Conservation (phyloP, 2,329 filamentous ascomycete genomes). For the Fusarium nematophilum region DNA sequence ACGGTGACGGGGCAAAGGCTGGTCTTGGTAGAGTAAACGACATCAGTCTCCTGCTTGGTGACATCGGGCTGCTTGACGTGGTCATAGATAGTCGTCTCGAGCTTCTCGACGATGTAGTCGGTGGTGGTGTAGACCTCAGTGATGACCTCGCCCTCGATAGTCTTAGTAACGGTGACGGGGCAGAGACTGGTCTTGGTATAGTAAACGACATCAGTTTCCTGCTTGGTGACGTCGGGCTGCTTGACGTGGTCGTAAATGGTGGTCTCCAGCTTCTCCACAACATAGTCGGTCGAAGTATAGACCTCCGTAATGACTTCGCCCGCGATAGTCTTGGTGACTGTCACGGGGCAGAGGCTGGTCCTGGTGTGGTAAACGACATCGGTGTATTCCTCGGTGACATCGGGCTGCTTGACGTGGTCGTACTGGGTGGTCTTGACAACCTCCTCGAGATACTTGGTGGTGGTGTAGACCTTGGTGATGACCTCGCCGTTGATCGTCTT, state of each 20-base stretch:
- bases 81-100: conserved; percentile 49
- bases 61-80: conserved; percentile 47
- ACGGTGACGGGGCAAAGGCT: conserved; percentile 56
- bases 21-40: conserved; percentile 55
- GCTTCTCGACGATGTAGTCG: conserved; percentile 43
- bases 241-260: conserved; percentile 50
- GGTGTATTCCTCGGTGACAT: conserved; percentile 47
- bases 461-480: conserved; percentile 44
- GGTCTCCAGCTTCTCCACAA: conserved; percentile 45
- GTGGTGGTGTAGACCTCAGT: conserved; percentile 51
- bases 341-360: conserved; percentile 58
- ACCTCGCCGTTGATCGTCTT: conserved; percentile 47
- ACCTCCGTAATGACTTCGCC: conserved; percentile 54
- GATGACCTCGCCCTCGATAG: conserved; percentile 54
- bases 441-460: conserved; percentile 44
- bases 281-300: conserved; percentile 40
- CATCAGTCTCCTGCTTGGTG: conserved; percentile 48
- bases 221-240: conserved; percentile 51
- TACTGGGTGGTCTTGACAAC: conserved; percentile 47
- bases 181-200: conserved; percentile 57
- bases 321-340: conserved; percentile 50
- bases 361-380: conserved; percentile 55
- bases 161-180: conserved; percentile 47
- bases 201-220: conserved; percentile 50
- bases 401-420: conserved; percentile 52